Evolutionary conservation across 73 alveolate species (phyloP).

Genomic region (Breviolum minutum): DNA sequence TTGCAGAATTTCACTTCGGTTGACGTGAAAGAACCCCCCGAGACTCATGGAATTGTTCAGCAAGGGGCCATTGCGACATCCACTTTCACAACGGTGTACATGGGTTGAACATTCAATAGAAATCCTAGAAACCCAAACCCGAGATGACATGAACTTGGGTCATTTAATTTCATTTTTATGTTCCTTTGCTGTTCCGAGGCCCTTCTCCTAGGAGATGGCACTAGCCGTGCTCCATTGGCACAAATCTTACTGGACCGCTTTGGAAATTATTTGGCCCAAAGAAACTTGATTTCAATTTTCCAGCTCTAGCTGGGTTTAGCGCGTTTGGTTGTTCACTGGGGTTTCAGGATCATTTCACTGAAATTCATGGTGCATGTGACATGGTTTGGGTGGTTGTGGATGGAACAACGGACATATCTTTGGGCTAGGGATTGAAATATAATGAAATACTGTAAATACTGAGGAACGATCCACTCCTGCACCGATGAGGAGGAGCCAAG

Average conservation of each 20-base stretch:
- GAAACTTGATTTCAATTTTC: neutral
- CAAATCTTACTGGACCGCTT: slow-evolving; percentile 84
- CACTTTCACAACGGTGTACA: no score
- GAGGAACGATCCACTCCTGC: slow-evolving; percentile 84
- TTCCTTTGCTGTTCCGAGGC: neutral
- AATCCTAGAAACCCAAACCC: no score
- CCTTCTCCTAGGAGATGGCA: slow-evolving; percentile 23
- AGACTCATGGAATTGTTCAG: no score
- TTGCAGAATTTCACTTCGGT: no score
- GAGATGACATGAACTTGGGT: no score
- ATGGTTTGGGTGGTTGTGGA: neutral
- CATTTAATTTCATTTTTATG: no score
- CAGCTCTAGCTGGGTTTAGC: neutral
- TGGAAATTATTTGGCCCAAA: slow-evolving; percentile 80
- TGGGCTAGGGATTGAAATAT: no score
- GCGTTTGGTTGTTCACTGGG: neutral
- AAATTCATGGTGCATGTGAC: neutral
- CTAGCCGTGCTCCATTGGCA: slow-evolving; percentile 65
- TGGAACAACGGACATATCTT: no score
- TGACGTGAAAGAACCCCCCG: no score
- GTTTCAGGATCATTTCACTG: neutral
- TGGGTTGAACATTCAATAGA: no score
- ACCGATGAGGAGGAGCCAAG: slow-evolving; percentile 43
- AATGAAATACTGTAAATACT: neutral
- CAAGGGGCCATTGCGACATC: no score